These are phyloP conservation scores for Zygoascus tannicola DNA, from an alignment of 805 yeast genomes.

Conservation along the genomic window DNA sequence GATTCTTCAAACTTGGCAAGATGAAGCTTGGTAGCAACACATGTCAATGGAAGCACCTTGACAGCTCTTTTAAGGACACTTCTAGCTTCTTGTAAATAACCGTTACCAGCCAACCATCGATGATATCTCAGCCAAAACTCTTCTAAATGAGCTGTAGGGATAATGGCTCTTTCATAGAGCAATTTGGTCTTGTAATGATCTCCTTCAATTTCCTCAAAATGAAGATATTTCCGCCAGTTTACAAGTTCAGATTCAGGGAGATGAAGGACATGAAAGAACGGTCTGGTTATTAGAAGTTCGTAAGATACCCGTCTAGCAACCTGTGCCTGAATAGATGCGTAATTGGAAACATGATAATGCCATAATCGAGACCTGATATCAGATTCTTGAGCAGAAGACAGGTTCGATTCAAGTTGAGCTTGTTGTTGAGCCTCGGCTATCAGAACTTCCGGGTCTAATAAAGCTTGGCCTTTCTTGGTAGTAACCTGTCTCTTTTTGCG, in stretches of 20 bases:
- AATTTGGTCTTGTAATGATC: slow-evolving; percentile 28
- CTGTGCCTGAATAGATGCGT: slow-evolving; percentile 39
- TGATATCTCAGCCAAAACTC: slow-evolving; percentile 63
- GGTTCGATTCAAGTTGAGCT: neutral
- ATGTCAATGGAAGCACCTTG: slow-evolving; percentile 24
- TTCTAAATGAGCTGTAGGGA: slow-evolving; percentile 42
- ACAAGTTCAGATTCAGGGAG: slow-evolving; percentile 36
- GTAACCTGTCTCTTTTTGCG: slow-evolving; percentile 16
- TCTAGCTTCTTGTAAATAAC: slow-evolving; percentile 29
- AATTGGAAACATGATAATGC: slow-evolving; percentile 35
- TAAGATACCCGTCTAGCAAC: slow-evolving; percentile 60
- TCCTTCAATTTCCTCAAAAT: slow-evolving; percentile 36
- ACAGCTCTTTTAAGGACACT: slow-evolving; percentile 45
- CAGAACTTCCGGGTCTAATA: too few species aligned
- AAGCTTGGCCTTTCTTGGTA: slow-evolving; percentile 15
- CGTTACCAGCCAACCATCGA: slow-evolving; percentile 38
- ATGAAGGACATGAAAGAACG: slow-evolving; percentile 44
- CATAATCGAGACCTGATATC: slow-evolving; percentile 38
- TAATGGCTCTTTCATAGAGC: slow-evolving; percentile 62
- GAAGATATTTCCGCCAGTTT: slow-evolving; percentile 58
- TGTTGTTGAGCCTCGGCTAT: slow-evolving; percentile 26
- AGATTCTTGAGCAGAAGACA: neutral
- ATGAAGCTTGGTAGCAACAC: slow-evolving; percentile 21
- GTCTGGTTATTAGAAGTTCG: slow-evolving; percentile 54
- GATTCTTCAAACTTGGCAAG: slow-evolving; percentile 27